Percentiles rank a stretch among this genome's conserved stretches.
phyloP scores from a whole-genome alignment of 371 early-diverging fungal genomes.

The Mucor irregularis region DNA sequence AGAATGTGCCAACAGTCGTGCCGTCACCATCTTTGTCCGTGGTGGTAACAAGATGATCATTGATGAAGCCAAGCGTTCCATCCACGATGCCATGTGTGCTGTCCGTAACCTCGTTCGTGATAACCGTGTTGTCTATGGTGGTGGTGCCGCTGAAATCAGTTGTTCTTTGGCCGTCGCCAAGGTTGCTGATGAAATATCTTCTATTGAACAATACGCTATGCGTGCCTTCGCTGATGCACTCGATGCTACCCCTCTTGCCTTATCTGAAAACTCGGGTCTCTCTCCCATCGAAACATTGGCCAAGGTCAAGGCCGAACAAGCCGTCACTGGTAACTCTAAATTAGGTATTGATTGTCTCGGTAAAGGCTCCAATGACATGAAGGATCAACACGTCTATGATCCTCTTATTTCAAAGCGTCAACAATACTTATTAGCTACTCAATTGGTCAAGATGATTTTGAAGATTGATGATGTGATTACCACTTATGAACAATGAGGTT shows the following conservation, averaged over 20 bases:
- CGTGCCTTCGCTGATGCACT: slow-evolving; percentile 97
- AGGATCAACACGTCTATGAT: slow-evolving; percentile 96
- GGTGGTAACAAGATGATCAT: slow-evolving; percentile 99
- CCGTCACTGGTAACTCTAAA: slow-evolving; percentile 77
- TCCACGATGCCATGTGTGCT: slow-evolving; percentile 99
- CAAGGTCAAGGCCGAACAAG: slow-evolving; percentile 92
- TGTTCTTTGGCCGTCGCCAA: slow-evolving; percentile 91
- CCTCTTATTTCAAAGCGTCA: slow-evolving; percentile 99
- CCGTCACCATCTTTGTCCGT: slow-evolving; percentile 98
- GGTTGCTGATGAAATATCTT: slow-evolving; percentile 91
- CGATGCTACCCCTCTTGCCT: slow-evolving; percentile 94
- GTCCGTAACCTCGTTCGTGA: slow-evolving; percentile 97
- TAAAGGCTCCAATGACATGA: slow-evolving; percentile 96
- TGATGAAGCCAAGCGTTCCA: slow-evolving; percentile 99
- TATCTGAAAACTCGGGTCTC: slow-evolving; percentile 98
- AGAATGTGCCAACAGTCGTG: slow-evolving; percentile 96
- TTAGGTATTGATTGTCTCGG: slow-evolving; percentile 97
- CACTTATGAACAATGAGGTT: slow-evolving; percentile 21
- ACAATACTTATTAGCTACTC: slow-evolving; percentile 96
- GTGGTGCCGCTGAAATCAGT: slow-evolving; percentile 98
- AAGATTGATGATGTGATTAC: slow-evolving; percentile 96
- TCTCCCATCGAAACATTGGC: slow-evolving; percentile 96
- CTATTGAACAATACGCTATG: slow-evolving; percentile 98
- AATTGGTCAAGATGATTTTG: slow-evolving; percentile 98
- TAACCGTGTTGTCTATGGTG: slow-evolving; percentile 99